phyloP scores from a whole-genome alignment of 306 rosid genomes.

The Urtica urens region DNA sequence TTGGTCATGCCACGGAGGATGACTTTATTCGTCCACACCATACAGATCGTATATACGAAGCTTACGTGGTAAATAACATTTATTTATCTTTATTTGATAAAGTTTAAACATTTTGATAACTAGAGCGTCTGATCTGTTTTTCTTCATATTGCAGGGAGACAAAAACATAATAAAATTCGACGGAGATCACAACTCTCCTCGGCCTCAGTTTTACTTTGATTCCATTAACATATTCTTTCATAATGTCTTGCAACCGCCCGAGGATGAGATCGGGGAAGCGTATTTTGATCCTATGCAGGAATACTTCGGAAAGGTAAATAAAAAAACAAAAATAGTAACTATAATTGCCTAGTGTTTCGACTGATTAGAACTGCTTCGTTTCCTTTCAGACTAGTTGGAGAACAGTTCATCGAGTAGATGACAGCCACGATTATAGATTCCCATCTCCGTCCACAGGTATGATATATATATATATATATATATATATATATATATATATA shows the following conservation, averaged over 20 bases:
- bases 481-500: too few relatives aligned
- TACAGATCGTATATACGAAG: slow-evolving; percentile 71
- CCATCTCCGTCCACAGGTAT: slow-evolving; percentile 58
- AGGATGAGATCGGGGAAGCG: slow-evolving; percentile 64
- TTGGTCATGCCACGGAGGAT: slow-evolving; percentile 91
- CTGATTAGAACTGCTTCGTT: slow-evolving; percentile 15
- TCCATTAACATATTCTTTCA: slow-evolving; percentile 82
- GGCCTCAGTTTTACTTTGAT: slow-evolving; percentile 88
- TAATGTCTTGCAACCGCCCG: slow-evolving; percentile 90
- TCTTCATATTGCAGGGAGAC: slow-evolving; percentile 59
- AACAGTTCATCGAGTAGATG: slow-evolving; percentile 34
- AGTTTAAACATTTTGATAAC: neutral
- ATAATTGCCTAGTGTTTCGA: too few relatives aligned
- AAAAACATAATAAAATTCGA: slow-evolving; percentile 83
- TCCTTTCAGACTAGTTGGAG: slow-evolving; percentile 60
- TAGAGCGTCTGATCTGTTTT: neutral
- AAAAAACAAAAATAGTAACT: slow-evolving; percentile 14
- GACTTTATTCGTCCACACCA: slow-evolving; percentile 93
- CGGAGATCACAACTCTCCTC: slow-evolving; percentile 97
- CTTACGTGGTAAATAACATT: slow-evolving; percentile 57
- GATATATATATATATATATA: too few relatives aligned
- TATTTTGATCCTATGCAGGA: slow-evolving; percentile 50
- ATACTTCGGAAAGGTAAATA: slow-evolving; percentile 73
- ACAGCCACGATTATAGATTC: slow-evolving; percentile 22
- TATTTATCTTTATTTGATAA: too few relatives aligned